Conservation (phyloP, 768 basidiomycete species). For the Lentinula lateritia region DNA sequence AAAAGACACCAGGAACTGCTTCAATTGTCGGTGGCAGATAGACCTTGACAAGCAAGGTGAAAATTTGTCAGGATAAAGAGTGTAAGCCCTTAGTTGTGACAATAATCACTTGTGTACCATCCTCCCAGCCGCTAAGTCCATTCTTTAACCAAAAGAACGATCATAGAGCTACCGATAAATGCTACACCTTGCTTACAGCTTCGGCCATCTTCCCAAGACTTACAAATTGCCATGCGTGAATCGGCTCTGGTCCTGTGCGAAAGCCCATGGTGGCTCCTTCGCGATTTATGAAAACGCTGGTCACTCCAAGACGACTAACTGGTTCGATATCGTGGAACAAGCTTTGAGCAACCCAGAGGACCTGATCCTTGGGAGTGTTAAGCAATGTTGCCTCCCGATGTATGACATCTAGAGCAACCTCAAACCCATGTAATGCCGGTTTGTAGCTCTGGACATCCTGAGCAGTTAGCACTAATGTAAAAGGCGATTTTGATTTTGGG, state of each 20-base stretch:
- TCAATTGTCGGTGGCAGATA: no score
- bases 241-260: slow-evolving; percentile 15
- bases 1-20: no score
- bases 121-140: no score
- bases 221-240: slow-evolving; percentile 49
- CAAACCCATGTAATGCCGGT: slow-evolving; percentile 53
- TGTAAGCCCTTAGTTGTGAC: no score
- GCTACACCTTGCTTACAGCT: slow-evolving; percentile 41
- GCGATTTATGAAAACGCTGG: slow-evolving; percentile 64
- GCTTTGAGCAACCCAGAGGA: slow-evolving; percentile 66
- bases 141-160: no score
- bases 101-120: no score
- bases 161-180: neutral
- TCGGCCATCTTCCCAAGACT: slow-evolving; percentile 58
- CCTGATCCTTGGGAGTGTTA: slow-evolving; percentile 34
- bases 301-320: slow-evolving; percentile 49
- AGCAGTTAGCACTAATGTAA: slow-evolving; percentile 64
- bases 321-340: slow-evolving; percentile 63
- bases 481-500: slow-evolving; percentile 45
- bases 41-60: no score
- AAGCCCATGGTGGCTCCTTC: slow-evolving; percentile 28
- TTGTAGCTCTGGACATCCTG: slow-evolving; percentile 74
- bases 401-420: slow-evolving; percentile 40
- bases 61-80: no score
- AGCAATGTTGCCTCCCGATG: slow-evolving; percentile 33